Evolutionary conservation across 2,329 filamentous ascomycete genomes (phyloP).

Genomic region (Pleurostoma richardsiae): DNA sequence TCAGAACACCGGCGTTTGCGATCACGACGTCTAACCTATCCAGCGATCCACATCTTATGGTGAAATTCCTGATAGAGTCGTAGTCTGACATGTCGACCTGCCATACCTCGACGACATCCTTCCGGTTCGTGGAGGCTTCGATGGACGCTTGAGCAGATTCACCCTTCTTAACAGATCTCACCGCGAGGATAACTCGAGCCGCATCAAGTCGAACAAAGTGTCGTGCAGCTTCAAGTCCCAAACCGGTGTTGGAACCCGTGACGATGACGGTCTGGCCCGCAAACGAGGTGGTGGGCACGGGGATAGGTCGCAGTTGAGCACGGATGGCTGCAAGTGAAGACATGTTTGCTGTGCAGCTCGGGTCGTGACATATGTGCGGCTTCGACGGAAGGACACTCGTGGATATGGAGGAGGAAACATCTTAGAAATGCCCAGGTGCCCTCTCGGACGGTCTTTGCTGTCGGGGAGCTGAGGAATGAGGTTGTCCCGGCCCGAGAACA

Average conservation of each 20-base stretch:
- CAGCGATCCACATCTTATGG: constrained; percentile 18
- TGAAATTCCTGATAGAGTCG: constrained; percentile 38
- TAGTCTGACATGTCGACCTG: constrained; percentile 41
- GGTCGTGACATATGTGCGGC: too few species aligned
- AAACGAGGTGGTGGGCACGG: constrained; percentile 4
- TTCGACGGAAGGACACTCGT: too few species aligned
- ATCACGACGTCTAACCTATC: constrained; percentile 36
- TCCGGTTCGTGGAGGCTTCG: constrained; percentile 15
- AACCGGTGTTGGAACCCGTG: constrained; percentile 33
- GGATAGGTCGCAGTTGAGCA: background rate
- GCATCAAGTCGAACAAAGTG: constrained; percentile 30
- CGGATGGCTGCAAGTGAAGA: too few species aligned
- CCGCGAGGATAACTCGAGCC: constrained; percentile 30
- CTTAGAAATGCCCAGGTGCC: too few species aligned
- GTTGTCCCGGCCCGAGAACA: too few species aligned
- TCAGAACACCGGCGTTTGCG: constrained; percentile 31
- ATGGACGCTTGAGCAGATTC: constrained; percentile 32
- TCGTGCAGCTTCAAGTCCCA: constrained; percentile 31
- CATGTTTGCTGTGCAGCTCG: too few species aligned
- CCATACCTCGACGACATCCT: constrained; percentile 38
- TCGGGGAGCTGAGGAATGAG: too few species aligned
- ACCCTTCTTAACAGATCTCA: constrained; percentile 27
- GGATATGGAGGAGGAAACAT: too few species aligned
- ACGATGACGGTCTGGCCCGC: constrained; percentile 25
- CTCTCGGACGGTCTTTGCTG: too few species aligned